These are phyloP conservation scores for Scytalidium lignicola DNA, from an alignment of 2,329 filamentous ascomycete species.

Conservation along the genomic window DNA sequence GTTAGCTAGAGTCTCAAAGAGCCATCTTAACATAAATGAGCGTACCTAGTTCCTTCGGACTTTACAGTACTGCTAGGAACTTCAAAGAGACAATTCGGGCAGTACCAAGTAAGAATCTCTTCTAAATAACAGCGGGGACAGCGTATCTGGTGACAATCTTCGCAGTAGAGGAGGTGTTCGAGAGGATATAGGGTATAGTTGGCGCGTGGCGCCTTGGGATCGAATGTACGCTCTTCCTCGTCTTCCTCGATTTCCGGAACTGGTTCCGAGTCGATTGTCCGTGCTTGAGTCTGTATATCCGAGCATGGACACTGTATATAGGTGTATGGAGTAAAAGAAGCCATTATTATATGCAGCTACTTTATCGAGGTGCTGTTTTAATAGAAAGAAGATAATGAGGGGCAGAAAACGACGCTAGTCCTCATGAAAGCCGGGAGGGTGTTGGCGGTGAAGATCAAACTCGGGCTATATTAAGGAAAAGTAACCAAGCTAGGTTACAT, in stretches of 20 bases:
- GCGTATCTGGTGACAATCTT: conserved; percentile 94
- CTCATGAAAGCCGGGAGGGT: neutral
- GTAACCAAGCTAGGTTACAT: neutral
- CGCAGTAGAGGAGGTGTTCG: conserved; percentile 92
- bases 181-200: conserved; percentile 91
- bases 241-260: conserved; percentile 30
- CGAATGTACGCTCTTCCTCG: conserved; percentile 70
- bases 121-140: conserved; percentile 89
- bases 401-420: neutral
- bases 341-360: conserved; percentile 33
- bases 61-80: conserved; percentile 90
- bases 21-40: neutral
- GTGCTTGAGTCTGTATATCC: conserved; percentile 33
- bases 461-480: neutral
- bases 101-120: conserved; percentile 93
- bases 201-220: conserved; percentile 76
- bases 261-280: conserved; percentile 29
- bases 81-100: conserved; percentile 92
- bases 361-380: neutral
- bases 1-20: neutral
- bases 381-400: neutral
- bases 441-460: neutral
- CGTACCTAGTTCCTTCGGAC: conserved; percentile 85
- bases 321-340: conserved; percentile 53
- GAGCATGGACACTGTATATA: conserved; percentile 65